Base-by-base conservation (phyloP, 306 rosid genomes). In the Trifolium fragiferum region DNA sequence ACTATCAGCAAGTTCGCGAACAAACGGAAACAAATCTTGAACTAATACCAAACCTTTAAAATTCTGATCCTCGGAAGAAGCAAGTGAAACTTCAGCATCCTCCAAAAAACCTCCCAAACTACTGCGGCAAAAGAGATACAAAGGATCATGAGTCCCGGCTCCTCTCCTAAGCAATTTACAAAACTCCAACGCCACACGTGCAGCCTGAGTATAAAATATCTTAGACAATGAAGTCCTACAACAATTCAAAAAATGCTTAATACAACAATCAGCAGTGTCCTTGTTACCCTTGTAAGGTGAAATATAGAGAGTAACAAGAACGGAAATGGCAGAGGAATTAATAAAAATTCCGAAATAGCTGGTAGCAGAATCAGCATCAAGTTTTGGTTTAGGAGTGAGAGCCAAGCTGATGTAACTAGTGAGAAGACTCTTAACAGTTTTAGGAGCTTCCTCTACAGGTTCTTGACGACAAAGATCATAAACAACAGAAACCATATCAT, bases 101-200 rank as follows among this genome's bases (percentile, higher is more conserved):
- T 86, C 94, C 89, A 92, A 79, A 74, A 91, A 82, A 16, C 78
- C 81, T 55, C 92, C 96, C 7, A 89, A 85, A 5, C 89, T 82
- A 75, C 84, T 87, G 58, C 98, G 90, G 63, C 98, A 94, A 54
- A 72, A 77, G 10, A 80, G 27, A 84, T 91, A 94, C 78, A 94
- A 69, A 83, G 89, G 83, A 18, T 91, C 96, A 55, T 88, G 82
- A 57, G 19, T 19, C 15, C 78, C 87, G 8, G 76, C 82, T 35
- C 84, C 82, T 35, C 84, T 82, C 72, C 89, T 94, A 66, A 94
- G 96, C 80, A 87, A 82, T 82, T 83, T 94, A 84, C 97, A 91
- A 62, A 94, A 88, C 80, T 91, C 96, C 73, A 94, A 78, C 30
- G 85, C 88, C 33, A 88, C 85, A 38, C 75, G 78, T 0, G 91